These are phyloP conservation scores for Aureobasidium leucospermi DNA, from an alignment of 2,329 filamentous ascomycete species.

Conservation along the genomic window DNA sequence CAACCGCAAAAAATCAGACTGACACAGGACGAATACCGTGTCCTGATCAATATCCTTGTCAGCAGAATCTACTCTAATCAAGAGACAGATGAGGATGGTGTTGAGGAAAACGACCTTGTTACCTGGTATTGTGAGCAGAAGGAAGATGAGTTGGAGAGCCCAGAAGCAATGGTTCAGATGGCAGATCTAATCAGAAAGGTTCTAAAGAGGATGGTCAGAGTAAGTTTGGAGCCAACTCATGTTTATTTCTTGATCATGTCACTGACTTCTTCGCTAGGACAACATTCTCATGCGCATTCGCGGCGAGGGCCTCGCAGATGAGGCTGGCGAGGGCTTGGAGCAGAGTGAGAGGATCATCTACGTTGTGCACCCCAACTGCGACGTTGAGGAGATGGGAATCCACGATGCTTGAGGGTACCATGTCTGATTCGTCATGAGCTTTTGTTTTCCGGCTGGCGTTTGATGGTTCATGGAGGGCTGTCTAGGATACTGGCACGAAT, in stretches of 20 bases:
- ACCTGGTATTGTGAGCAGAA: slow-evolving; percentile 90
- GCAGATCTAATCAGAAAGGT: slow-evolving; percentile 71
- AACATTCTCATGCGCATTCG: slow-evolving; percentile 55
- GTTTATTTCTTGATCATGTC: not conserved
- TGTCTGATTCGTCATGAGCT: not conserved
- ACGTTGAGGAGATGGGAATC: slow-evolving; percentile 53
- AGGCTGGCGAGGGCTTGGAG: slow-evolving; percentile 52
- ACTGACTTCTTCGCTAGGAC: slow-evolving; percentile 37
- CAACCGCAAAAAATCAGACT: slow-evolving; percentile 55
- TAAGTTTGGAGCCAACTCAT: slow-evolving; percentile 37
- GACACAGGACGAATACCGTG: slow-evolving; percentile 94
- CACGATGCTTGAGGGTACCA: not conserved
- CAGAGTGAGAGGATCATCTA: slow-evolving; percentile 60
- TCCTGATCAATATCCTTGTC: slow-evolving; percentile 81
- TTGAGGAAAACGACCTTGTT: slow-evolving; percentile 73
- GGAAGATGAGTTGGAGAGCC: slow-evolving; percentile 70
- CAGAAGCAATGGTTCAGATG: slow-evolving; percentile 76
- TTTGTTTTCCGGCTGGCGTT: not conserved
- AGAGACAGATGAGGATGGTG: slow-evolving; percentile 64
- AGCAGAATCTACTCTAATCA: slow-evolving; percentile 80
- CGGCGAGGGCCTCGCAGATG: slow-evolving; percentile 82
- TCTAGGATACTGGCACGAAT: not conserved
- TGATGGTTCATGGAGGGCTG: not conserved
- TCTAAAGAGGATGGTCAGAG: slow-evolving; percentile 92
- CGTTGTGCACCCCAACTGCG: slow-evolving; percentile 89